A percentile compares a stretch with the other conserved stretches of the same genome.
Conservation (phyloP, 1,139 yeast genomes). For the Eremothecium cymbalariae region DNA sequence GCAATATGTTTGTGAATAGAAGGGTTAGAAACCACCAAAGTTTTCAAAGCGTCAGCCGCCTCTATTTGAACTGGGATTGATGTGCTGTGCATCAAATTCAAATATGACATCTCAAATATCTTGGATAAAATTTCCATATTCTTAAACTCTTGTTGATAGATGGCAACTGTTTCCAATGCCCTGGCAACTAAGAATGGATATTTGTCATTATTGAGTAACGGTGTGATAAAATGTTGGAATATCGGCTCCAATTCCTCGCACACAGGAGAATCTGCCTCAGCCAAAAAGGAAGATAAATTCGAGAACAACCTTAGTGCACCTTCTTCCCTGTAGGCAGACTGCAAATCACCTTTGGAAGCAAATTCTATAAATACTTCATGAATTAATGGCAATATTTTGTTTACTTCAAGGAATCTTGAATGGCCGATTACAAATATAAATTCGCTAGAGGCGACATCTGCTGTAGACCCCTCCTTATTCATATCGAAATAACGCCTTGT, state of each 20-base stretch:
- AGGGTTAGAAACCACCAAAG: conserved; percentile 53
- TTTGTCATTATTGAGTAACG: conserved; percentile 50
- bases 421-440: conserved; percentile 47
- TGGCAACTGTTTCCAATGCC: conserved; percentile 66
- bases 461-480: conserved; percentile 62
- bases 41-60: conserved; percentile 81
- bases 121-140: conserved; percentile 46
- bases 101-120: conserved; percentile 52
- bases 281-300: conserved; percentile 51
- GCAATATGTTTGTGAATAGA: conserved; percentile 65
- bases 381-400: conserved; percentile 40
- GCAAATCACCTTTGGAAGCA: conserved; percentile 31
- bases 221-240: conserved; percentile 56
- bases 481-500: conserved; percentile 61
- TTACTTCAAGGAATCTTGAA: conserved; percentile 42
- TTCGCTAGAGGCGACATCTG: conserved; percentile 77
- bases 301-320: conserved; percentile 78
- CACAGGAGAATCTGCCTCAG: conserved; percentile 46
- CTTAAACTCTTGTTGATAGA: conserved; percentile 49
- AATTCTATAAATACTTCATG: conserved; percentile 43
- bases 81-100: conserved; percentile 30
- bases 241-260: conserved; percentile 62
- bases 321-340: conserved; percentile 65
- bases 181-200: conserved; percentile 75
- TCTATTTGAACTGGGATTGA: conserved; percentile 75